Base-by-base conservation (phyloP, 345 rosid species). In the Ceriops decandra region DNA sequence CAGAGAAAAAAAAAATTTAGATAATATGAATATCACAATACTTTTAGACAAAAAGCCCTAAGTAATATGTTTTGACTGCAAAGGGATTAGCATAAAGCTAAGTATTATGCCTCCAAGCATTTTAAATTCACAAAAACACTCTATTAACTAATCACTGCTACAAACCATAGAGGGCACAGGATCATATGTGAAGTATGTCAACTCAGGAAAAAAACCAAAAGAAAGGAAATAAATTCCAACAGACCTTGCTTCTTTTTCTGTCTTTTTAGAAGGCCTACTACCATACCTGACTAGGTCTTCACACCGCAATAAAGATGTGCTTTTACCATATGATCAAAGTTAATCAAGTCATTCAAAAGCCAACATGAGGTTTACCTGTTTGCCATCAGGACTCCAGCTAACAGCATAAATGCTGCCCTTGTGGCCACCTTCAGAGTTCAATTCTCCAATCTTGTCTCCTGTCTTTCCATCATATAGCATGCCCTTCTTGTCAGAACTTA, bases 381-480 rank as follows among this genome's bases (percentile, higher is more conserved):
- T 88, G 74, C 97, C 77, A 83, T 87, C 87, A 62, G 96, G 93
- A 77, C 97, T 93, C 99, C 99, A 91, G 77, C 93, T 89, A 69
- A 85, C 87, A 6, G 97, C 91, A 53, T 93, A 93, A 69, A 93
- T 86, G 80, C 91, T 91, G 47, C 99, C 99, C 79, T 85, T 89
- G 70, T 95, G 99, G 5, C 88, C 93, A 82, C 82, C 89, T 30
- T 83, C 97, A 60, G 96, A 73, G 5, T 85, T 85, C 63, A 95
- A 79, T 52, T 88, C 87, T 16, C 97, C 96, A 33, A 89, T 76
- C 79, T 85, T 91, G 77, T 87, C 90, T 49, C 86, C 92, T 66
- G 79, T 86, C 80, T 91, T 91, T 47, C 93, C 98, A 76, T 91
- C 96, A 82, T 80, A 93, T 54, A 93, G 68, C n/a, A 91, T 72